A percentile compares a stretch with the other conserved stretches of the same genome.
These are phyloP conservation scores for Pseudozyma sp. DNA, from an alignment of 1,284 basidiomycete genomes.

Conservation along the genomic window DNA sequence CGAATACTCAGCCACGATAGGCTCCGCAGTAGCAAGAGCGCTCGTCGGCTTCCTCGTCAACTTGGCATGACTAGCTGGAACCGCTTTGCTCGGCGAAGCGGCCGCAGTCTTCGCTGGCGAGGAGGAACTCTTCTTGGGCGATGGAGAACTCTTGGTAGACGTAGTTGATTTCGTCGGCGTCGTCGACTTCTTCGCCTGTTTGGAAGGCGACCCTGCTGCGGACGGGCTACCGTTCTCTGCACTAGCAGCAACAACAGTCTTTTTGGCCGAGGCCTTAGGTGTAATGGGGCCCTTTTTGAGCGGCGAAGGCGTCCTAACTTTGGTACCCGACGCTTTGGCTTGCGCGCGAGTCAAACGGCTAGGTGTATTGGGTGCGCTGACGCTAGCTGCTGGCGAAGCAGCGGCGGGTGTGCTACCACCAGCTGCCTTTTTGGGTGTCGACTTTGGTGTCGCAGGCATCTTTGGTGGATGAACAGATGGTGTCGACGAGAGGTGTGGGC, in stretches of 20 bases:
- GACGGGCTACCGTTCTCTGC: conserved; percentile 1
- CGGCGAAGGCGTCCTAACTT: conserved; percentile 40
- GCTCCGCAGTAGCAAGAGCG: conserved; percentile 42
- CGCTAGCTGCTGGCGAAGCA: conserved; percentile 8
- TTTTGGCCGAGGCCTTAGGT: conserved; percentile 28
- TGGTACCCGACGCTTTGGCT: conserved; percentile 29
- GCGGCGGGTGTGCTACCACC: conserved; percentile 11
- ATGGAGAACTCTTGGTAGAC: conserved; percentile 20
- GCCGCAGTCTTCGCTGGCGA: conserved; percentile 4
- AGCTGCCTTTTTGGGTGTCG: conserved; percentile 37
- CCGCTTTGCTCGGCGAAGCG: conserved; percentile 27
- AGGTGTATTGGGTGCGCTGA: conserved; percentile 10
- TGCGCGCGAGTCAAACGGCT: conserved; percentile 41
- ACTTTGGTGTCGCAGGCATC: conserved; percentile 36
- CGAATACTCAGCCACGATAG: conserved; percentile 39
- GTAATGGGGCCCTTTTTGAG: conserved; percentile 30
- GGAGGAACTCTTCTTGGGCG: conserved; percentile 18
- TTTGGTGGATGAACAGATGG: conserved; percentile 5
- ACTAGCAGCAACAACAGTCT: conserved; percentile 1
- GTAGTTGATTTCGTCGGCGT: conserved; percentile 16
- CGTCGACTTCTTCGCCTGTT: conserved; percentile 6
- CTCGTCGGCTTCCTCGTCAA: conserved; percentile 40
- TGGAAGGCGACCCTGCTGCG: conserved; percentile 8
- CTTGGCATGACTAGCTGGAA: conserved; percentile 39
- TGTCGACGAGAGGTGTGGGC: neutral